A percentile compares a stretch with the other conserved stretches of the same genome.
These are phyloP conservation scores for Ogataea methanolica DNA, from an alignment of 805 yeast species.

Conservation along the genomic window DNA sequence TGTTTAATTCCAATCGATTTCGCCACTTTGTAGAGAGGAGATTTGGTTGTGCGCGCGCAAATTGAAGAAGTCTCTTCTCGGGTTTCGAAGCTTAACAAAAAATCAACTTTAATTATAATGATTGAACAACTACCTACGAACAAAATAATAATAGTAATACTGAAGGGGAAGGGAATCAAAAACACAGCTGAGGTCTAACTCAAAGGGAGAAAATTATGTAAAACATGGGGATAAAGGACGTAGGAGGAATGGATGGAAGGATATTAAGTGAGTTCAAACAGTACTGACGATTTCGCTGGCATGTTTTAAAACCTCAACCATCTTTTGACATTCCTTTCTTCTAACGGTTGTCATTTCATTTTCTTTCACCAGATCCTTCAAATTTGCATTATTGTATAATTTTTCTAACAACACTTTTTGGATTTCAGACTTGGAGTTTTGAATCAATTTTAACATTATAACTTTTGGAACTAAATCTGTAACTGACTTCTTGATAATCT, in stretches of 20 bases:
- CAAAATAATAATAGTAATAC: too few relatives aligned
- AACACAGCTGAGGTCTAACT: too few relatives aligned
- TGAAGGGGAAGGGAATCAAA: too few relatives aligned
- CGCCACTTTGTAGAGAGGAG: not conserved
- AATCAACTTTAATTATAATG: too few relatives aligned
- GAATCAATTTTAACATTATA: slow-evolving; percentile 86
- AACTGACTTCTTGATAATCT: slow-evolving; percentile 88
- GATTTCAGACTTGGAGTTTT: slow-evolving; percentile 77
- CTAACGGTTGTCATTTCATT: slow-evolving; percentile 90
- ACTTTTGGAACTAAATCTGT: slow-evolving; percentile 95
- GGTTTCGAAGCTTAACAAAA: too few relatives aligned
- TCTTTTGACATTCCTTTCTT: slow-evolving; percentile 89
- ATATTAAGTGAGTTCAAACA: slow-evolving; percentile 33
- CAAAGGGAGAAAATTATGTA: too few relatives aligned
- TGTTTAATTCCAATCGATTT: not conserved
- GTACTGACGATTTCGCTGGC: slow-evolving; percentile 88
- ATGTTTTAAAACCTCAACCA: slow-evolving; percentile 87
- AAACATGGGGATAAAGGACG: too few relatives aligned
- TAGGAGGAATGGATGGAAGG: not conserved
- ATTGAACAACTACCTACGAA: too few relatives aligned
- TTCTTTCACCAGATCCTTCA: slow-evolving; percentile 80
- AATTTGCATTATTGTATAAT: slow-evolving; percentile 70
- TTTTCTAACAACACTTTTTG: slow-evolving; percentile 87
- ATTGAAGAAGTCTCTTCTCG: too few relatives aligned
- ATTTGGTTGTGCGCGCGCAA: too few relatives aligned